Evolutionary conservation across 148 eudicot genomes (phyloP).

Genomic region (Dysphania ambrosioides): DNA sequence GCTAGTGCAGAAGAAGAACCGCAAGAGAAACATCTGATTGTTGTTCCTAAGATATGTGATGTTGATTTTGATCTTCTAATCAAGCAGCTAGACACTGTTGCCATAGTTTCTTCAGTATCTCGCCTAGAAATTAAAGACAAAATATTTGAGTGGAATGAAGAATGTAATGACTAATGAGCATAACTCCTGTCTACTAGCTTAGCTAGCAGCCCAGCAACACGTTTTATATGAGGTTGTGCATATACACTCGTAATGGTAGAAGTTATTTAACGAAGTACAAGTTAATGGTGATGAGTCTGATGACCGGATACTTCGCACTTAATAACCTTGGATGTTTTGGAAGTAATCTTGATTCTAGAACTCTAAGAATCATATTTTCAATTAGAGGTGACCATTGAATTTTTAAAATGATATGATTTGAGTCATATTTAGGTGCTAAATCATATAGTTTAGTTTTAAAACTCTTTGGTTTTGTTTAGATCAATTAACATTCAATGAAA

Average conservation of each 20-base stretch:
- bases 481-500: no score
- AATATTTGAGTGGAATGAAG: neutral
- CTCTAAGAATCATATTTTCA: neutral
- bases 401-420: no score
- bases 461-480: no score
- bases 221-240: neutral
- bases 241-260: no score
- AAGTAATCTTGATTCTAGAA: neutral
- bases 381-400: neutral
- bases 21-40: slow-evolving; percentile 15
- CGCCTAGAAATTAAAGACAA: neutral
- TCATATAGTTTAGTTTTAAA: no score
- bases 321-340: neutral
- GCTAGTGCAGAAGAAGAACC: neutral
- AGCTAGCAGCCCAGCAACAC: no score
- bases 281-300: no score
- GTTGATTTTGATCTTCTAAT: slow-evolving; percentile 21
- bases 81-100: slow-evolving; percentile 17
- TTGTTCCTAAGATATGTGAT: neutral
- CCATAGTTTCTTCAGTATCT: slow-evolving; percentile 12
- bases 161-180: no score
- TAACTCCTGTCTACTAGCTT: no score
- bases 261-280: no score
- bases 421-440: no score
- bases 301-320: no score